Percentiles rank a stretch among this genome's conserved stretches.
Conservation (phyloP, 2,329 filamentous ascomycete genomes). For the Pseudogymnoascus sp. region DNA sequence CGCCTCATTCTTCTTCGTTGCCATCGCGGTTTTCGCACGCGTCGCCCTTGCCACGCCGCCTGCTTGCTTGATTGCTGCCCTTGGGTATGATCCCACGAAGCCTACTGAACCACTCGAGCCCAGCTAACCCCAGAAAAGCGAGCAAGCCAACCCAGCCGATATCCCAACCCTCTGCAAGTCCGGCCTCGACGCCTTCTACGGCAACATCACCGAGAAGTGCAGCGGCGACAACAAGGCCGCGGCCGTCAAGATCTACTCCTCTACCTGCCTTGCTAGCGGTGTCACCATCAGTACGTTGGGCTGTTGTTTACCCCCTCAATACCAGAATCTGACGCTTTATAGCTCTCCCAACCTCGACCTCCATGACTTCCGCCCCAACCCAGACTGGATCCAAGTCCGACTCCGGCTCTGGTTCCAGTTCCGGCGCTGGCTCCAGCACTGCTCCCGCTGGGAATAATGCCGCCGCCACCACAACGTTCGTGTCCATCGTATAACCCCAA, state of each 20-base stretch:
- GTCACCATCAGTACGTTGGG: slow-evolving; percentile 17
- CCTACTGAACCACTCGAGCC: neutral
- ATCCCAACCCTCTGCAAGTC: slow-evolving; percentile 18
- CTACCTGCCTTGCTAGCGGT: slow-evolving; percentile 16
- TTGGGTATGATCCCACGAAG: slow-evolving; percentile 13
- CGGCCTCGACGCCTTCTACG: slow-evolving; percentile 40
- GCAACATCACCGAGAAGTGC: slow-evolving; percentile 33
- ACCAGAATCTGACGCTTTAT: slow-evolving; percentile 3
- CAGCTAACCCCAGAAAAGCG: slow-evolving; percentile 9
- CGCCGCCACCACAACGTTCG: slow-evolving; percentile 9
- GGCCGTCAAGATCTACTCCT: slow-evolving; percentile 17
- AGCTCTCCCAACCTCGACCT: slow-evolving; percentile 13
- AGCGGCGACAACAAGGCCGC: slow-evolving; percentile 27
- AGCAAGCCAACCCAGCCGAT: slow-evolving; percentile 19
- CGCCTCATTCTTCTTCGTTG: slow-evolving; percentile 19
- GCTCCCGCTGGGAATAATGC: slow-evolving; percentile 12
- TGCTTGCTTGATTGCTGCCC: slow-evolving; percentile 23
- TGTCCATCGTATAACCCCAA: neutral
- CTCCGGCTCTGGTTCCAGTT: slow-evolving; percentile 10
- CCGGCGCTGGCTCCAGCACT: slow-evolving; percentile 10
- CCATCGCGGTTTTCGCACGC: slow-evolving; percentile 17
- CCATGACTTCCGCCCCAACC: slow-evolving; percentile 13
- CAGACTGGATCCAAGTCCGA: slow-evolving; percentile 10
- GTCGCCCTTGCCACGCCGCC: slow-evolving; percentile 20
- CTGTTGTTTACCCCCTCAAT: neutral